phyloP scores from a whole-genome alignment of 2,329 filamentous ascomycete genomes.

The Cladosporium sp. region DNA sequence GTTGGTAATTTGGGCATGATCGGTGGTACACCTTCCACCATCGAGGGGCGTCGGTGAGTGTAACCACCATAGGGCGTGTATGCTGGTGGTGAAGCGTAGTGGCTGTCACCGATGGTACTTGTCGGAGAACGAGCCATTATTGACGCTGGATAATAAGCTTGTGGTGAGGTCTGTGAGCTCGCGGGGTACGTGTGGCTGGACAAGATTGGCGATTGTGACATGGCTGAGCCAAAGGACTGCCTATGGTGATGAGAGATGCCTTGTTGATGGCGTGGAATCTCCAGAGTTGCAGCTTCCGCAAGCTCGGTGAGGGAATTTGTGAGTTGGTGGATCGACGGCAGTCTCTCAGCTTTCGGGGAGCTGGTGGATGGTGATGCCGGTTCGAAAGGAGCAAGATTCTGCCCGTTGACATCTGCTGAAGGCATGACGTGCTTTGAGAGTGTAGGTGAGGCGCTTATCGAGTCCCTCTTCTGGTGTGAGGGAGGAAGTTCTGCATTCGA shows the following conservation, averaged over 20 bases:
- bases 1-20: constrained; percentile 23
- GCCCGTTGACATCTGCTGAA: constrained; percentile 14
- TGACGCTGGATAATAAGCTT: constrained; percentile 16
- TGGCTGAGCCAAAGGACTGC: constrained; percentile 27
- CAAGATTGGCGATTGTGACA: constrained; percentile 25
- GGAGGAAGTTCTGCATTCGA: not conserved
- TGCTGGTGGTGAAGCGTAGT: constrained; percentile 23
- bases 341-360: constrained; percentile 23
- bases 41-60: constrained; percentile 21
- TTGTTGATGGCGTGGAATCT: constrained; percentile 17
- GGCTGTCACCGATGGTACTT: constrained; percentile 21
- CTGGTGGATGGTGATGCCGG: constrained; percentile 17
- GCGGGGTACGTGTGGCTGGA: constrained; percentile 20
- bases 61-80: constrained; percentile 14
- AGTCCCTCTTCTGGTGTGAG: constrained; percentile 12
- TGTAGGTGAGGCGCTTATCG: constrained; percentile 9
- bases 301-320: constrained; percentile 23
- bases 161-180: constrained; percentile 26
- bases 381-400: constrained; percentile 24
- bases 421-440: constrained; percentile 5
- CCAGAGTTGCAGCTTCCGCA: constrained; percentile 25
- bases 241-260: constrained; percentile 23
- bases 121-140: constrained; percentile 23
- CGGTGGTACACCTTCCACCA: constrained; percentile 15
- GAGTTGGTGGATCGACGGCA: constrained; percentile 31